Evolutionary conservation across 1,284 basidiomycete genomes (phyloP).

Genomic region (Puccinia horiana): DNA sequence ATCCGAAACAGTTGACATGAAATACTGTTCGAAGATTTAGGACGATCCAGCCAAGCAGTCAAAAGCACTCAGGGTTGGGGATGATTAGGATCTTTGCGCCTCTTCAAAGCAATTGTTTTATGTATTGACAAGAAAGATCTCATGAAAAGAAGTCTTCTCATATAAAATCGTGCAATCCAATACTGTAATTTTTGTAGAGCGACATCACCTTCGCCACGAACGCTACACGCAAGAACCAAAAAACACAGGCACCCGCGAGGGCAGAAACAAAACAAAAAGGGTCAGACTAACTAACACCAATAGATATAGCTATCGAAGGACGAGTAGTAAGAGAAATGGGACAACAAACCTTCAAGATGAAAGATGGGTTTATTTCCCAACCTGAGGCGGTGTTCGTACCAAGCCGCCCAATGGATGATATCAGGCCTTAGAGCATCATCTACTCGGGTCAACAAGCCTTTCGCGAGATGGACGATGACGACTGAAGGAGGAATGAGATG

Average conservation of each 20-base stretch:
- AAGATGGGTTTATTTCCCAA: conserved; percentile 90
- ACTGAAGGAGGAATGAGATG: conserved; percentile 97
- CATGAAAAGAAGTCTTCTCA: no score
- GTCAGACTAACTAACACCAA: neutral
- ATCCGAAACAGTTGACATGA: no score
- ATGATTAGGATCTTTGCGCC: neutral
- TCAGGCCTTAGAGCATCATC: conserved; percentile 85
- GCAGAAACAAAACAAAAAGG: neutral
- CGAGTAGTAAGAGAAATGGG: neutral
- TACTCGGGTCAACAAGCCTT: conserved; percentile 78
- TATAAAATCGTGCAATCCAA: conserved; percentile 49
- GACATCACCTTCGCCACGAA: conserved; percentile 57
- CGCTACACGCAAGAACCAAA: neutral
- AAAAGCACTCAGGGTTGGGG: neutral
- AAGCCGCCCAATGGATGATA: conserved; percentile 92
- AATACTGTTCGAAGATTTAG: no score
- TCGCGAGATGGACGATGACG: conserved; percentile 83
- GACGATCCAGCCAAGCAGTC: no score
- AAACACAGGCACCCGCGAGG: neutral
- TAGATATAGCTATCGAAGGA: neutral
- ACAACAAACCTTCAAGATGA: conserved; percentile 69
- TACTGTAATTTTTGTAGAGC: conserved; percentile 52
- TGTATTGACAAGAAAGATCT: no score
- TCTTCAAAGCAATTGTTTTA: neutral
- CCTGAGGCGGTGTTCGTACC: conserved; percentile 89